Evolutionary conservation across 2,329 filamentous ascomycete species (phyloP).

Genomic region (Colletotrichum sp.): DNA sequence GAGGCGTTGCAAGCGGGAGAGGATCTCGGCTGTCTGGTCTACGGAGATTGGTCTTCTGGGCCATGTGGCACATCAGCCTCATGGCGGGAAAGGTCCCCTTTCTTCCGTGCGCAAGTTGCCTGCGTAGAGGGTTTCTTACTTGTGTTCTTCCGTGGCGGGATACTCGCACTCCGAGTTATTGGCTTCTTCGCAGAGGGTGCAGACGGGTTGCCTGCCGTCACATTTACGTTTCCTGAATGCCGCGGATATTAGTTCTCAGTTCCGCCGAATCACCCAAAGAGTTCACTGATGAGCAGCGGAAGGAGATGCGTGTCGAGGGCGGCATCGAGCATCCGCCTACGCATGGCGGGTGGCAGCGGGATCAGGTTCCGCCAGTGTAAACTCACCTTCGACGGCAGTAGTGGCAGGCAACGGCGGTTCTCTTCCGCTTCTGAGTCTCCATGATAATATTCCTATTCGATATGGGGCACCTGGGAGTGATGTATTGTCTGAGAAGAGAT

Average conservation of each 20-base stretch:
- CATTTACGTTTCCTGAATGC: not conserved
- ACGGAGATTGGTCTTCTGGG: not conserved
- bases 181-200: not conserved
- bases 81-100: not conserved
- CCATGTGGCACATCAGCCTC: not conserved
- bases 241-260: not conserved
- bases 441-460: not conserved
- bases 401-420: not conserved
- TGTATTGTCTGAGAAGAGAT: not conserved
- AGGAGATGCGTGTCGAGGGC: not conserved
- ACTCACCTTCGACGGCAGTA: not conserved
- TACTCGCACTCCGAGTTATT: not conserved
- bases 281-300: too few species aligned
- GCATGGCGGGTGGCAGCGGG: not conserved
- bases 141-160: not conserved
- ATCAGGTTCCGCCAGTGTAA: not conserved
- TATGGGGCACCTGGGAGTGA: not conserved
- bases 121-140: not conserved
- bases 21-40: not conserved
- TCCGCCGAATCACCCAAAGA: not conserved
- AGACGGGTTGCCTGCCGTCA: not conserved
- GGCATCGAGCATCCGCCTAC: not conserved
- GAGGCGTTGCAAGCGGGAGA: not conserved
- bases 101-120: rapidly evolving
- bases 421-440: not conserved